These are phyloP conservation scores for Trichoderma gamsii DNA, from an alignment of 495 filamentous ascomycete species.

Conservation along the genomic window DNA sequence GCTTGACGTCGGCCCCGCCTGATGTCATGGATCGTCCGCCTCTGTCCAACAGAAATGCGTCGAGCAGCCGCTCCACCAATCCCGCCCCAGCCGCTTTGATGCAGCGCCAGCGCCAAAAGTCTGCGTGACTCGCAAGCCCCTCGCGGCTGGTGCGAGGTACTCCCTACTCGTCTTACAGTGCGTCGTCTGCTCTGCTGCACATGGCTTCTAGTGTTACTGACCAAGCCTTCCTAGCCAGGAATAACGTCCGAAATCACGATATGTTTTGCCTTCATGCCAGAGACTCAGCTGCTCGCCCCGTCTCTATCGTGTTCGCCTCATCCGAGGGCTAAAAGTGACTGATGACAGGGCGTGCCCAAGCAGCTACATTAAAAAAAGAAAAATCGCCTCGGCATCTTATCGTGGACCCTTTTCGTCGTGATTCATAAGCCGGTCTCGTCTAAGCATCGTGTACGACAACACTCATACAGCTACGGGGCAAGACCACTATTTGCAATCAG, in stretches of 20 bases:
- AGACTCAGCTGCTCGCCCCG: slow-evolving; percentile 9
- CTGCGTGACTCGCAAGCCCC: slow-evolving; percentile 13
- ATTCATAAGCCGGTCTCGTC: background rate
- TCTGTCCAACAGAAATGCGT: slow-evolving; percentile 1
- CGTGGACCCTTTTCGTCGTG: background rate
- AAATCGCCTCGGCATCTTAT: background rate
- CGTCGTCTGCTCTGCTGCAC: background rate
- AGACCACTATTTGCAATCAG: background rate
- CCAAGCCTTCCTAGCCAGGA: background rate
- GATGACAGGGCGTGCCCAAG: background rate
- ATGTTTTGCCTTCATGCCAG: background rate
- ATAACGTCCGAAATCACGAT: background rate
- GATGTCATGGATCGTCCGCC: slow-evolving; percentile 11
- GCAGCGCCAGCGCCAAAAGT: background rate
- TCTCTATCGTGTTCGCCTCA: slow-evolving; percentile 2
- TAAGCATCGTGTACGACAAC: background rate
- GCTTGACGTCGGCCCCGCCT: slow-evolving; percentile 11
- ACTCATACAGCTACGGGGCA: slow-evolving; percentile 4
- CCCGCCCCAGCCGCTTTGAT: slow-evolving; percentile 7
- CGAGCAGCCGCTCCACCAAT: background rate
- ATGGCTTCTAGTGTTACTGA: background rate
- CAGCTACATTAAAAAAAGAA: background rate
- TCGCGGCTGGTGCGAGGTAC: background rate
- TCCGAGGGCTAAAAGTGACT: background rate
- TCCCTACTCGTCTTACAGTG: background rate